phyloP scores from a whole-genome alignment of 176 grass and related monocot species.

The Puccinellia tenuiflora region DNA sequence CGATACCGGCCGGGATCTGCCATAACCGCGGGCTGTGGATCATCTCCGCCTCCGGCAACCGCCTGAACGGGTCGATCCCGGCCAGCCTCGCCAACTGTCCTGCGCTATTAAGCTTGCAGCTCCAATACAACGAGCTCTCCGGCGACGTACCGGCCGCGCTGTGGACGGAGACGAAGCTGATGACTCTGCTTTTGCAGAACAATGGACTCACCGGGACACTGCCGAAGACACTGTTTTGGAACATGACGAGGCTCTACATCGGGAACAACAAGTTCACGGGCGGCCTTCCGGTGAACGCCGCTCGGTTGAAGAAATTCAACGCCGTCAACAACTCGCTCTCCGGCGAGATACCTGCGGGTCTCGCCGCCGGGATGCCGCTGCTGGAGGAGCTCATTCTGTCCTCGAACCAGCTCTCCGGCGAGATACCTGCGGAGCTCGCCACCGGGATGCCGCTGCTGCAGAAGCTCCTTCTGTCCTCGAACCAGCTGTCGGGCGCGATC shows the following conservation, averaged over 20 bases:
- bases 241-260: constrained; percentile 46
- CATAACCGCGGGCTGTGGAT: constrained; percentile 1
- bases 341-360: constrained; percentile 30
- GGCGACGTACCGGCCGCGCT: constrained; percentile 51
- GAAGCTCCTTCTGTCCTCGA: too few species aligned
- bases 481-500: constrained; percentile 48
- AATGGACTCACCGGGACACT: constrained; percentile 53
- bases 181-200: constrained; percentile 32
- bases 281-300: constrained; percentile 16
- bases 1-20: constrained; percentile 57
- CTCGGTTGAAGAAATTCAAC: constrained; percentile 30
- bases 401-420: too few species aligned
- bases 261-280: constrained; percentile 63
- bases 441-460: too few species aligned
- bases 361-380: constrained; percentile 29
- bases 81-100: constrained; percentile 40
- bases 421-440: too few species aligned
- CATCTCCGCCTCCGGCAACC: constrained; percentile 37
- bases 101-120: constrained; percentile 27
- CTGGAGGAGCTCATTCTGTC: too few species aligned
- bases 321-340: constrained; percentile 54
- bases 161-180: constrained; percentile 56
- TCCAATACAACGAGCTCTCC: constrained; percentile 42
- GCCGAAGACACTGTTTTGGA: constrained; percentile 52
- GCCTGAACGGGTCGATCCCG: constrained; percentile 52